These are phyloP conservation scores for Apophysomyces ossiformis DNA, from an alignment of 371 early-diverging fungal species.

Conservation along the genomic window DNA sequence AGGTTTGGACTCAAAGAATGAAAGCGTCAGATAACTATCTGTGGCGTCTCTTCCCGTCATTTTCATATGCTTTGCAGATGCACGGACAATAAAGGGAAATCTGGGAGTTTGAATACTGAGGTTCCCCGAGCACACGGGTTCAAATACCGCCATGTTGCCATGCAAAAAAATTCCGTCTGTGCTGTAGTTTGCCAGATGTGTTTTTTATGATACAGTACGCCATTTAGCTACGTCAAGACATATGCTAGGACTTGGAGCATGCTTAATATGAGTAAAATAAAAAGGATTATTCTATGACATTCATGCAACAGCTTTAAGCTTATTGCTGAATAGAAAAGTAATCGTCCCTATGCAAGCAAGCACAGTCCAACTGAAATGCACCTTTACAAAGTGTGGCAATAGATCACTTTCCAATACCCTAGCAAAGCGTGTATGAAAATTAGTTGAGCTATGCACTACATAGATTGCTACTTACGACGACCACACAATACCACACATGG, in stretches of 20 bases:
- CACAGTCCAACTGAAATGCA: constrained; percentile 32
- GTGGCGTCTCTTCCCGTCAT: no score
- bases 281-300: no score
- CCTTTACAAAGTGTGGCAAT: constrained; percentile 33
- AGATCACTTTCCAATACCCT: constrained; percentile 31
- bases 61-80: no score
- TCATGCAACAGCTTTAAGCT: constrained; percentile 14
- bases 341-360: constrained; percentile 26
- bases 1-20: neutral
- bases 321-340: constrained; percentile 30
- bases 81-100: no score
- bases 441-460: no score
- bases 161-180: neutral
- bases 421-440: neutral
- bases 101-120: no score
- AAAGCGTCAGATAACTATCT: neutral
- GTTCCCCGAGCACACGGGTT: no score
- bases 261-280: no score
- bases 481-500: constrained; percentile 50
- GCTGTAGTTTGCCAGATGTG: neutral
- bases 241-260: neutral
- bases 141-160: no score
- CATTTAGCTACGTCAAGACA: neutral
- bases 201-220: neutral
- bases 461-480: constrained; percentile 9